phyloP scores from a whole-genome alignment of 306 rosid genomes.

The Rosa chinensis region DNA sequence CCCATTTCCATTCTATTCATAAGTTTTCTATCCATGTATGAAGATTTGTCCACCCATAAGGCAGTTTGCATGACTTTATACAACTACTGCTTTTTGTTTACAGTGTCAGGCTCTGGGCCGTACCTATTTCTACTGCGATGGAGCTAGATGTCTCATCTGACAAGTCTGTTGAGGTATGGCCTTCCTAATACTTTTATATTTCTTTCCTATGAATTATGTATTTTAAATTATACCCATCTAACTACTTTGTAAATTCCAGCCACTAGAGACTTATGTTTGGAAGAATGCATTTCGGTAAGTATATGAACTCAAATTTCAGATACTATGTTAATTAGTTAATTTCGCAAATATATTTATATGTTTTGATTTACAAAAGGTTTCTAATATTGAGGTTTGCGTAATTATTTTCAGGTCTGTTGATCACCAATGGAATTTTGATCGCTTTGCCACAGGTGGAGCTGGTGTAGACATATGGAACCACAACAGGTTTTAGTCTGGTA shows the following conservation, averaged over 20 bases:
- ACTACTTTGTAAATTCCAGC: constrained; percentile 50
- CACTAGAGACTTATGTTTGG: constrained; percentile 64
- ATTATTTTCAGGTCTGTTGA: constrained; percentile 70
- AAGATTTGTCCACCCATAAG: not conserved
- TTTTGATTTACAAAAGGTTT: not conserved
- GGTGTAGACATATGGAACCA: constrained; percentile 90
- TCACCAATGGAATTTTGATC: constrained; percentile 85
- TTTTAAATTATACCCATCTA: constrained; percentile 6
- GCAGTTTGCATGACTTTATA: not conserved
- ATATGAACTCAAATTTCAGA: constrained; percentile 14
- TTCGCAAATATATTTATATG: not conserved
- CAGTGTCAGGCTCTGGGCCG: constrained; percentile 87
- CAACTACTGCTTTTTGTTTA: constrained; percentile 17
- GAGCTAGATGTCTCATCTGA: constrained; percentile 42
- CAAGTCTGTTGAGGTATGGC: constrained; percentile 53
- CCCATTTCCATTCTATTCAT: not conserved
- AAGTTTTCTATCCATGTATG: not conserved
- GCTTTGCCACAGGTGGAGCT: constrained; percentile 93
- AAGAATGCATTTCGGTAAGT: constrained; percentile 83
- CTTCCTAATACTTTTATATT: not conserved
- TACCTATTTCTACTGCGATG: constrained; percentile 49
- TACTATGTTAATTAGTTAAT: constrained; percentile 14
- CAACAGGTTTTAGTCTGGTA: constrained; percentile 59
- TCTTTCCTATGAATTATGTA: not conserved
- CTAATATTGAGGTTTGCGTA: constrained; percentile 3